Base-by-base conservation (phyloP, 257 asterid species). In the Solanum etuberosum region DNA sequence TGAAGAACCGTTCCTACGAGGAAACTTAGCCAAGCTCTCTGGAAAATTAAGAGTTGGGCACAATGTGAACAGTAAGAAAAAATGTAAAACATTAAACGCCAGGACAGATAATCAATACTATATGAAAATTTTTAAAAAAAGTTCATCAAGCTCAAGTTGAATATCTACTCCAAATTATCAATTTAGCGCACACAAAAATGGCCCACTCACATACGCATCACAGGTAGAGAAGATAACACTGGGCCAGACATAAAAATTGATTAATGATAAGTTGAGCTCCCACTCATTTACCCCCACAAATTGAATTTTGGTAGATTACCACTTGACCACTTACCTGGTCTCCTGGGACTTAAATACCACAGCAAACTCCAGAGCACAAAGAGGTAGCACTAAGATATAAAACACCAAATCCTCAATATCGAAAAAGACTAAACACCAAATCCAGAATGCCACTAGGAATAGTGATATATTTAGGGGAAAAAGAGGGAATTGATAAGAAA, bases 1-100 rank as follows among this genome's bases (percentile, higher is more conserved):
- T n/a, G 98, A 91, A 38, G 95, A 87, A 86, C 90, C 91, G 68
- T 95, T 88, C 63, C 91, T 90, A 87, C 99, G 92, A 86, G 99
- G 99, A 89, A 93, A 96, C 92, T 96, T 97, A 74, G 96, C 90
- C 93, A 97, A 91, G 89, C 99, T 97, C 91, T 96, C 99, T 97
- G 95, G 8, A 80, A 84, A 91, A 86, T 85, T 43, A 57, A 25
- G 59, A 74, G 34, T 74, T 9, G 6, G 32, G 54, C 34, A 23
- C 83, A 74, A 74, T 74, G 83, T 12, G 54, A 74, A 74, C 83
- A 23, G 83, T 74, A 35, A 73, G 51, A 54, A 37, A 13, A 11
- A 15, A 73, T 73, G 82, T 73, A 38, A 74, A 38, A 38, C 54
- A n/a, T 23, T 23, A 6, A 21, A 35, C 2, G 2, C 29, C 82